Evolutionary conservation across 371 early-diverging fungal species (phyloP).

Genomic region (Caulochytrium protostelioides): DNA sequence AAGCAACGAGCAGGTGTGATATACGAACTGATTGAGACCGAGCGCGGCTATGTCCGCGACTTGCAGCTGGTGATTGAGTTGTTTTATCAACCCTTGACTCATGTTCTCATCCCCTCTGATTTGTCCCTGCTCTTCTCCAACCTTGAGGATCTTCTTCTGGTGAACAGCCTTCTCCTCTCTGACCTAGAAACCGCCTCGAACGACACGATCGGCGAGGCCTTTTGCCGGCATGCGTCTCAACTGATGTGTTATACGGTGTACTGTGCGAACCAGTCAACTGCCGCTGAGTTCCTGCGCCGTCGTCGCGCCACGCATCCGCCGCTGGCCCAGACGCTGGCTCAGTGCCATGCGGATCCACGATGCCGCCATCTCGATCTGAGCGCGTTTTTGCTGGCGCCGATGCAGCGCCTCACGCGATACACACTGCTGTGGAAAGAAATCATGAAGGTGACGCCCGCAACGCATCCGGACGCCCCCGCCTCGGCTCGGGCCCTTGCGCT

Average conservation of each 20-base stretch:
- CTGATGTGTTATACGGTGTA: slow-evolving; percentile 18
- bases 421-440: slow-evolving; percentile 70
- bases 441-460: slow-evolving; percentile 55
- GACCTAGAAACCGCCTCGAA: slow-evolving; percentile 38
- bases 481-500: slow-evolving; percentile 43
- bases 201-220: slow-evolving; percentile 34
- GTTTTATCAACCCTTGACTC: slow-evolving; percentile 21
- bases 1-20: too few species aligned
- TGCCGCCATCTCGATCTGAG: slow-evolving; percentile 62
- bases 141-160: slow-evolving; percentile 41
- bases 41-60: slow-evolving; percentile 56
- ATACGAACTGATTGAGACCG: slow-evolving; percentile 64
- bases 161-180: slow-evolving; percentile 45
- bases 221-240: slow-evolving; percentile 37
- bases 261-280: slow-evolving; percentile 18
- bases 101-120: slow-evolving; percentile 7
- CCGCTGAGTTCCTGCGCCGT: slow-evolving; percentile 14
- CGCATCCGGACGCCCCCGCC: slow-evolving; percentile 51
- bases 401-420: slow-evolving; percentile 84
- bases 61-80: slow-evolving; percentile 54
- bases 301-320: slow-evolving; percentile 7
- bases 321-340: slow-evolving; percentile 18
- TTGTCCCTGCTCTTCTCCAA: slow-evolving; percentile 30
- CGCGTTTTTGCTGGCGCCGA: slow-evolving; percentile 68
- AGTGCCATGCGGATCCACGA: slow-evolving; percentile 41